Base-by-base conservation (phyloP, 345 rosid genomes). In the Reutealis trisperma region DNA sequence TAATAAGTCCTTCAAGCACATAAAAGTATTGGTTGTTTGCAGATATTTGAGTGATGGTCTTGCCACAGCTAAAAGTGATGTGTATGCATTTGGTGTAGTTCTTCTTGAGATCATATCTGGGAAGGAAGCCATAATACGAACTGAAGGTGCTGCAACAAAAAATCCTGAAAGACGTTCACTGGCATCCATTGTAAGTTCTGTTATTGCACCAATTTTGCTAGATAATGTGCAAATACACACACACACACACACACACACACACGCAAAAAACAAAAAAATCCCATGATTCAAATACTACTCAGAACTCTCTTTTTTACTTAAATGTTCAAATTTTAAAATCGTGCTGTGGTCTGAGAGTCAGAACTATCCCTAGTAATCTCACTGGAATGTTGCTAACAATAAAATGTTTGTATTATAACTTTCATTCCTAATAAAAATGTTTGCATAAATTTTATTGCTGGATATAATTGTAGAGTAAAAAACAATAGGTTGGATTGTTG, bases 71-170 rank as follows among this genome's bases (percentile, higher is more conserved):
- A 95, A 91, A 80, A 95, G 98, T 67, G 99, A 95, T 73, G 96
- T 93, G 49, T 95, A 93, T 81, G 99, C 99, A 60, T 93, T 95
- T 80, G 99, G 99, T 42, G 96, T 95, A 42, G 96, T 95, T 76
- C 96, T 95, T 76, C 92, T 95, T 27, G 99, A 92, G 85, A 83
- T 89, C 45, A 87, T 95, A 72, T 92, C 99, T 0, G 99, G 99
- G 61, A 92, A 87, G 84, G 97, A 92, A 74, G 99, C 98, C 34
- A 88, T 89, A 44, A 90, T 93, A 72, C 84, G 87, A 75, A 86
- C 89, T 14, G 96, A 92, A 76, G 93, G 91, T 74, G 76, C 73
- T 19, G 82, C 75, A 47, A 79, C 81, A 7, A 95, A 90, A 83
- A 90, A 83, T 86, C 80, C 87, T n/a, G 98, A 90, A 77, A 88